phyloP scores from a whole-genome alignment of 1,284 basidiomycete species.

The Malassezia restricta region DNA sequence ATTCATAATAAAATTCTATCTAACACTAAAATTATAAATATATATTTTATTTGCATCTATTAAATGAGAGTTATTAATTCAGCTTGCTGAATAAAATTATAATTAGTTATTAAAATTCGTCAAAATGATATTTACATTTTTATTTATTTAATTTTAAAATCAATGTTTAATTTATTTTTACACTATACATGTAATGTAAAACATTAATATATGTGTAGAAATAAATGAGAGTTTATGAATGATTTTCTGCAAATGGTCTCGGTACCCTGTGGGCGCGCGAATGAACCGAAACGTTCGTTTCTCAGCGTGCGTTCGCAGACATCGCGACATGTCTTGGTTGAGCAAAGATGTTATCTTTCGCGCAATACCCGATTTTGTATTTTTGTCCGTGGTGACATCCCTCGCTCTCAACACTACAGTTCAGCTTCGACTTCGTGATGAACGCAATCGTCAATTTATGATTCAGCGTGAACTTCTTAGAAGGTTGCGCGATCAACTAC shows the following conservation, averaged over 20 bases:
- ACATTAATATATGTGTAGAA: neutral
- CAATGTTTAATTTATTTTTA: neutral
- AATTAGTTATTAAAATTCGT: neutral
- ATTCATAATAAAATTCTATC: neutral
- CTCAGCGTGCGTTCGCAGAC: too few relatives aligned
- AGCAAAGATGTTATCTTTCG: neutral
- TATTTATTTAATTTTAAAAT: neutral
- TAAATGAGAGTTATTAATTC: neutral
- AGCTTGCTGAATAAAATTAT: neutral
- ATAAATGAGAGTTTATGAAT: neutral
- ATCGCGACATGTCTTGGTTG: neutral
- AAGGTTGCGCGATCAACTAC: neutral
- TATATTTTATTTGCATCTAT: neutral
- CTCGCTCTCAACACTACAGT: conserved; percentile 10
- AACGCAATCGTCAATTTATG: neutral
- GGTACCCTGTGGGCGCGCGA: too few relatives aligned
- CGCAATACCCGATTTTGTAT: neutral
- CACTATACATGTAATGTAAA: neutral
- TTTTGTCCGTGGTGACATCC: conserved; percentile 13
- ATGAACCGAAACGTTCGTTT: too few relatives aligned
- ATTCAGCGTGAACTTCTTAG: conserved; percentile 1
- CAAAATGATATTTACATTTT: neutral
- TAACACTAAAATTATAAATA: neutral
- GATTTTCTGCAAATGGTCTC: neutral
- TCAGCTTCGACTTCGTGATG: neutral